Base-by-base conservation (phyloP, 1,284 basidiomycete genomes). In the Puccinia polysora region DNA sequence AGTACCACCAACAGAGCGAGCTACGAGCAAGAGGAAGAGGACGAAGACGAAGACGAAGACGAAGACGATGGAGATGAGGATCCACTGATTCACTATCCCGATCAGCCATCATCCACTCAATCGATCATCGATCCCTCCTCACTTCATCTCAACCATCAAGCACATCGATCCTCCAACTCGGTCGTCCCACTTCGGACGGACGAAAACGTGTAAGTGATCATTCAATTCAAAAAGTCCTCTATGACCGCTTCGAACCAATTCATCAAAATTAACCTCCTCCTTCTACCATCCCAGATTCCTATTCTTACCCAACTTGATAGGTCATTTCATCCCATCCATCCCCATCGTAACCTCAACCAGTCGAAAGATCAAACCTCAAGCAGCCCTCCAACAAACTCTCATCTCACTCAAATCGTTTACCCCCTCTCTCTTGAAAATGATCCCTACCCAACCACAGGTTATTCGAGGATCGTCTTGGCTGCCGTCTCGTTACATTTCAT, bases 281-380 rank as follows among this genome's bases (percentile, higher is more conserved):
- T 20, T 23, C 18, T 38, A 28, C n/a, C 28, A 20, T 15, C 7
- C n/a, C 2, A 69, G 67, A n/a, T 97, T 92, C 81, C 85, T 97
- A 75, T 98, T 97, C 82, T 86, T 94, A 25, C 94, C 95, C 68
- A 98, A 98, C 81, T 84, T 98, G 78, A 97, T 98, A 80, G 94
- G 89, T 87, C 76, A 77, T 85, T 80, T 38, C 15, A 25, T 43
- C n/a, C n/a, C 28, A 55, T 60, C 40, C 18, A 38, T 40, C 14
- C n/a, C n/a, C 14, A 12, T 60, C n/a, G 23, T 28, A 56, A 56
- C 7, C 23, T 12, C 14, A 12, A 34, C 18, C 4, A 63, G 14
- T 10, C 52, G 30, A 20, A 43, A 10, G 59, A n/a, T 28, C 6
- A 45, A 40, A 55, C 18, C 12, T 55, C 50, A 34, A 15, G 30